Evolutionary conservation across 2,329 filamentous ascomycete species (phyloP), one percentile per base, ranked within the genome.

Genomic region (Hypoxylon rubiginosum): DNA sequence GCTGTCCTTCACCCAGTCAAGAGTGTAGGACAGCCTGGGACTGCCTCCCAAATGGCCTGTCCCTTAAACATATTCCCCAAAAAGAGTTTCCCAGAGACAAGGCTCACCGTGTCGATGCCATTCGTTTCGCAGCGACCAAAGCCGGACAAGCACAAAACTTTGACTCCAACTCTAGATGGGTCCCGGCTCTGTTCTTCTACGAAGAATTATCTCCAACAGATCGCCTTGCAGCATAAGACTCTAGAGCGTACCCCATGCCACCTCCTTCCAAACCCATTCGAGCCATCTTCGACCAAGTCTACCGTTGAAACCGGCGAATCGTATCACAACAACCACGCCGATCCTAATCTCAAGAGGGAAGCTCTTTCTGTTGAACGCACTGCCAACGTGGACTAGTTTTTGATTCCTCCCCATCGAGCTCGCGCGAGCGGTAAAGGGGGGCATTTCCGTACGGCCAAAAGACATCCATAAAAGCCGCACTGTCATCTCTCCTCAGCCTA

Each of bases 141-240:
- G 72, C 83, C 86, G 83, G 92, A 95, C 92, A 94, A 95, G 93
- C 87, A 85, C 92, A 84, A 93, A 90, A 84, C 93, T 94, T 93
- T 97, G 93, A 97, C 90, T 84, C 92, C 92, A 93, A 94, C 92
- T 87, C 90, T 78, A 88, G 92, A 93, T 93, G 93, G 92, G 92
- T 93, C 92, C 93, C 85, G 81, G 80, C 73, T 74, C 77, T 74
- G 77, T 77, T 75, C 72, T 70, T 43, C 49, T 60, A 64, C 63
- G 55, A 63, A 54, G 32, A 63, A 51, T 54, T 61, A 70, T 65
- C 59, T 71, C 69, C 61, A 49, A 66, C 46, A 60, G 61, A 68
- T 62, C 19, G 64, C 71, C 67, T 5, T 26, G 59, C 62, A 21
- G 63, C 53, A 54, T 68, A 63, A 50, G 52, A 66, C 67, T 72